phyloP scores from a whole-genome alignment of 208 protist species.

The Blastocrithidia nonstop region DNA sequence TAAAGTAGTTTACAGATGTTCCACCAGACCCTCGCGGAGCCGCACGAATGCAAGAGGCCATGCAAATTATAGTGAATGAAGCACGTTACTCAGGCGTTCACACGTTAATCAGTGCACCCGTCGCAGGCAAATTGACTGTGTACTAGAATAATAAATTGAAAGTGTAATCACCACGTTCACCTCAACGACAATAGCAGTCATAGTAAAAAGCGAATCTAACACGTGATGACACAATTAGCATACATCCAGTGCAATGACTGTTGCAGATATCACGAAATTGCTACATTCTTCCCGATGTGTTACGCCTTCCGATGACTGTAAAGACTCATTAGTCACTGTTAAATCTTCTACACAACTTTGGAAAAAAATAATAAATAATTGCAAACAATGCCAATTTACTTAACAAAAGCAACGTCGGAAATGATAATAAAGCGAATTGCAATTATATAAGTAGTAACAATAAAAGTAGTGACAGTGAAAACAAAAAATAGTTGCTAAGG shows the following conservation, averaged over 20 bases:
- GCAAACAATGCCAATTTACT: background rate
- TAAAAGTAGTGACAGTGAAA: too few relatives aligned
- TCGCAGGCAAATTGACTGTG: conserved; percentile 17
- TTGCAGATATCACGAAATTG: too few relatives aligned
- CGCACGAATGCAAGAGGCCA: conserved; percentile 13
- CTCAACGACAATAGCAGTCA: conserved; percentile 8
- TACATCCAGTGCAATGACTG: too few relatives aligned
- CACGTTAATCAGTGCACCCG: conserved; percentile 19
- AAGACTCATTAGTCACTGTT: conserved; percentile 14
- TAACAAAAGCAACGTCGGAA: conserved; percentile 8
- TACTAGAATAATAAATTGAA: conserved; percentile 13
- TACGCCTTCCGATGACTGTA: conserved; percentile 15
- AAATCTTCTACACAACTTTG: conserved; percentile 7
- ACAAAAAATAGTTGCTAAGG: too few relatives aligned
- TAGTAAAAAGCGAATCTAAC: conserved; percentile 7
- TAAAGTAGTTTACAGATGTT: conserved; percentile 15
- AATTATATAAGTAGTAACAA: conserved; percentile 4
- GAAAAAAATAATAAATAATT: background rate
- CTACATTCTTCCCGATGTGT: conserved; percentile 16
- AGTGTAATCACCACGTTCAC: conserved; percentile 7
- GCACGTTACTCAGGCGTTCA: conserved; percentile 34
- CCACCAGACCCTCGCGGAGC: conserved; percentile 11
- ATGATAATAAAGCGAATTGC: conserved; percentile 11
- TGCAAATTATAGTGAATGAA: conserved; percentile 22
- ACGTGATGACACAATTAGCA: conserved; percentile 7